Base-by-base conservation (phyloP, 768 basidiomycete species). In the Mycena rosella region DNA sequence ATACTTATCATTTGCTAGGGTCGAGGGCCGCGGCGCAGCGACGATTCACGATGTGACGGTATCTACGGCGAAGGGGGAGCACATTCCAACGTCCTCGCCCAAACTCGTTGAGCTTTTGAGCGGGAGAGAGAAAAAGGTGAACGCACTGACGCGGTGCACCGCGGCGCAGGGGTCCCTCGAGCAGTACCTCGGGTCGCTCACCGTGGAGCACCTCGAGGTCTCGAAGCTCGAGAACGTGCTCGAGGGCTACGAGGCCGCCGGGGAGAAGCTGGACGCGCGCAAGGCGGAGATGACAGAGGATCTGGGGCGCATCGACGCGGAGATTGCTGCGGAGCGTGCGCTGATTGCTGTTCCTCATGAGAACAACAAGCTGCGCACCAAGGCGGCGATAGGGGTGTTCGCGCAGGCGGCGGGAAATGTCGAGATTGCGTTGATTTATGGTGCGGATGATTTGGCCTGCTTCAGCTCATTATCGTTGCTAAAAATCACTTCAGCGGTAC, bases 21-120 rank as follows among this genome's bases (percentile, higher is more conserved):
- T 85, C 4, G 82, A 85, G 75, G 84, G 84, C 13, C 71, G 78
- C 22, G 83, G 84, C n/a, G 69, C 74, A 44, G 84, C 83, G 7
- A 84, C 81, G 0, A 85, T 86, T 47, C 83, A 85, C 52, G 84
- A 85, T 63, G 83, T 85, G 1, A 78, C 79, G 18, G 65, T 83
- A 3, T 52, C 73, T 6, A 18, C 47, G 11, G 70, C 71, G 18
- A 49, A 42, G 13, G 64, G 48, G n/a, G 55, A 52, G 27, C 45
- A 44, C 40, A 32, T 58, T 3, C 10, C 53, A 1, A 74, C 63
- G 10, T 73, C 78, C 1, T 81, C 81, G 0, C 71, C 76, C 0
- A 68, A 61, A 4, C 73, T 83, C 14, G 44, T 63, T 1, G 76
- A 56, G 0, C 76, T 85, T 1, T 20, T 71, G 24, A 22, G 53